Evolutionary conservation across 257 asterid species (phyloP).

Genomic region (Knoxia roxburghii): DNA sequence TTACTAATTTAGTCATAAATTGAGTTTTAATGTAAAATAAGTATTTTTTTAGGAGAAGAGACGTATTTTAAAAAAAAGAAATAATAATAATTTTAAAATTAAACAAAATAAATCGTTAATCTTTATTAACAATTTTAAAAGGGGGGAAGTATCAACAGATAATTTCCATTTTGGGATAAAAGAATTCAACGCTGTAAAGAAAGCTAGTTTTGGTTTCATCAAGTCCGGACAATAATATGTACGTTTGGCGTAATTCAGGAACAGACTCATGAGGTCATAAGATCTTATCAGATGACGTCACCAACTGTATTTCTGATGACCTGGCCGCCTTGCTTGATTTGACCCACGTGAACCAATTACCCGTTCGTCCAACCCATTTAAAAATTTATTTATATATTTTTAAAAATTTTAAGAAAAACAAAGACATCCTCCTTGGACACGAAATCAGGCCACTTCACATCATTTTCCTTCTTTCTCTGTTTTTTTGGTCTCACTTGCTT

Average conservation of each 20-base stretch:
- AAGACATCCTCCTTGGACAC: slow-evolving; percentile 27
- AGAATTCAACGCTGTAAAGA: no score
- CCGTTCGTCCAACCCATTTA: slow-evolving; percentile 10
- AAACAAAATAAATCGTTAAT: no score
- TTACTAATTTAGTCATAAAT: no score
- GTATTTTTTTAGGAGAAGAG: no score
- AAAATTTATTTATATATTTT: background rate
- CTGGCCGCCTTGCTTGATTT: slow-evolving; percentile 41
- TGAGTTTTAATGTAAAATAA: no score
- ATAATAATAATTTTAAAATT: no score
- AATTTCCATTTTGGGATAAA: background rate
- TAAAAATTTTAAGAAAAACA: background rate
- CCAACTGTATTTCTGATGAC: slow-evolving; percentile 22
- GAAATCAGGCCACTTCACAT: background rate
- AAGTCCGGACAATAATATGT: background rate
- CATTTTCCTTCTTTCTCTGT: slow-evolving; percentile 3
- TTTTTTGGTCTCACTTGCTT: no score
- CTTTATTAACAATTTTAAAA: no score
- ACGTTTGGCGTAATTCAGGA: background rate
- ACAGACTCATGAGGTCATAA: slow-evolving; percentile 5
- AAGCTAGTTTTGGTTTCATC: no score
- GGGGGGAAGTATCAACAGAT: background rate
- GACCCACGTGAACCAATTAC: slow-evolving; percentile 48
- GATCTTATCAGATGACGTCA: slow-evolving; percentile 30
- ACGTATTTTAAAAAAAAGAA: no score